phyloP scores from a whole-genome alignment of 2,329 filamentous ascomycete species.

The Diaporthe ilicicola region DNA sequence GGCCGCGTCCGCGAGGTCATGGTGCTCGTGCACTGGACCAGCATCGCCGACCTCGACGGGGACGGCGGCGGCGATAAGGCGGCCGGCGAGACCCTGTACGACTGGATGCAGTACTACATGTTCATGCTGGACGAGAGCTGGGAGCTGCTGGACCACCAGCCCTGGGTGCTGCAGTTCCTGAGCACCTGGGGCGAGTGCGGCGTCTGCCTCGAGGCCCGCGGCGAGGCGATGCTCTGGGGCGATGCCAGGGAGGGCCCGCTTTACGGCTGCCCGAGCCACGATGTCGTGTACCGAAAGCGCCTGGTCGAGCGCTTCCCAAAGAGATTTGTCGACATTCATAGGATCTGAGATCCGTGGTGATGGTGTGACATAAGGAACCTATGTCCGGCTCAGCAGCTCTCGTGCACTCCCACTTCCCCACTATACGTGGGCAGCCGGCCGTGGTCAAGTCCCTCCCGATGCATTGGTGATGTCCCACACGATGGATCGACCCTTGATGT shows the following conservation, averaged over 20 bases:
- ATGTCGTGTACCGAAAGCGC: slow-evolving; percentile 32
- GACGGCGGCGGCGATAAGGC: background rate
- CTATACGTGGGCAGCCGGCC: background rate
- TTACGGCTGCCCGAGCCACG: slow-evolving; percentile 33
- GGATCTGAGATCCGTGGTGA: slow-evolving; percentile 25
- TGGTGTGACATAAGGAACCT: background rate
- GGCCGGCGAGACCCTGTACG: slow-evolving; percentile 29
- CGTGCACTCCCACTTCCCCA: too few species aligned
- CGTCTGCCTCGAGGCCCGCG: slow-evolving; percentile 29
- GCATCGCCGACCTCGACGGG: slow-evolving; percentile 32
- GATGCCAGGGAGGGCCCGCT: slow-evolving; percentile 32
- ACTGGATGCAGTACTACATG: slow-evolving; percentile 35
- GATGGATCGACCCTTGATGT: background rate
- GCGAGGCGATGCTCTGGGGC: slow-evolving; percentile 31
- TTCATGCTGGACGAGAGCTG: slow-evolving; percentile 33
- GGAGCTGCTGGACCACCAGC: slow-evolving; percentile 31
- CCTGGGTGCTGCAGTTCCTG: slow-evolving; percentile 33
- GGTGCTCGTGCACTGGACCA: slow-evolving; percentile 34
- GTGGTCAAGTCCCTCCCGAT: background rate
- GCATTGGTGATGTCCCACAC: background rate
- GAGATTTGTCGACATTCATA: slow-evolving; percentile 29
- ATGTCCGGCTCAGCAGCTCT: too few species aligned
- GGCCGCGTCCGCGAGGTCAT: slow-evolving; percentile 33
- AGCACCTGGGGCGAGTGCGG: slow-evolving; percentile 33
- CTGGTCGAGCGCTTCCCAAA: slow-evolving; percentile 33